A percentile compares a stretch with the other conserved stretches of the same genome.
phyloP scores from a whole-genome alignment of 1,284 basidiomycete species.

The Ganoderma sinense region DNA sequence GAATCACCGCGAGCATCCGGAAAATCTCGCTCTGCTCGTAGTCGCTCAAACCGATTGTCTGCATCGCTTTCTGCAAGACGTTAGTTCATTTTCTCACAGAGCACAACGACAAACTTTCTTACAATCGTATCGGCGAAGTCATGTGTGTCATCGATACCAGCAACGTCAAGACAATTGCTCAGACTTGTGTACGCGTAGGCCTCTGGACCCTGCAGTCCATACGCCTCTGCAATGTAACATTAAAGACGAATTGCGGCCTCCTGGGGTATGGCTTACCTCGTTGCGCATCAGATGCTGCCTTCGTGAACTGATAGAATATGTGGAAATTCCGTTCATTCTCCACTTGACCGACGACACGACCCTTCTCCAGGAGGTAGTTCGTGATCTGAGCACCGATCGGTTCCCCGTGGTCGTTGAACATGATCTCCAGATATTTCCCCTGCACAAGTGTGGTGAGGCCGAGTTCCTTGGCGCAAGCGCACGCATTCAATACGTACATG shows the following conservation, averaged over 20 bases:
- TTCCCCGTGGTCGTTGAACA: conserved; percentile 94
- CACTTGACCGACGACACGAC: conserved; percentile 96
- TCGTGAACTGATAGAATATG: conserved; percentile 99
- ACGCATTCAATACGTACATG: conserved; percentile 71
- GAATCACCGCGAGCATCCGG: conserved; percentile 89
- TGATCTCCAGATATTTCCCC: conserved; percentile 99
- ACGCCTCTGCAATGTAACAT: conserved; percentile 71
- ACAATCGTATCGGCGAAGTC: conserved; percentile 93
- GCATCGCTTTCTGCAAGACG: conserved; percentile 84
- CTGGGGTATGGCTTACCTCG: conserved; percentile 62
- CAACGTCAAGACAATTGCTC: conserved; percentile 92
- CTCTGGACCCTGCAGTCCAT: conserved; percentile 97
- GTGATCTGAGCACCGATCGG: conserved; percentile 99
- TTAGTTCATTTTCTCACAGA: neutral
- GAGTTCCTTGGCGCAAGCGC: neutral
- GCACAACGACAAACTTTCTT: conserved; percentile 38
- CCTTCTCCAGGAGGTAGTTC: conserved; percentile 98
- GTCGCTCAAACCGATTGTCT: conserved; percentile 85
- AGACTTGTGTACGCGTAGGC: conserved; percentile 94
- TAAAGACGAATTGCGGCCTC: neutral
- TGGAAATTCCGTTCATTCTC: conserved; percentile 98
- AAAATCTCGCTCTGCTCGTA: conserved; percentile 95
- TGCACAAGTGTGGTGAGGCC: conserved; percentile 42
- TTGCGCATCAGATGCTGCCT: conserved; percentile 90
- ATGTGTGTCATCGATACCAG: conserved; percentile 88